Conservation (phyloP, 2,329 filamentous ascomycete genomes). For the Penicillium thymicola region DNA sequence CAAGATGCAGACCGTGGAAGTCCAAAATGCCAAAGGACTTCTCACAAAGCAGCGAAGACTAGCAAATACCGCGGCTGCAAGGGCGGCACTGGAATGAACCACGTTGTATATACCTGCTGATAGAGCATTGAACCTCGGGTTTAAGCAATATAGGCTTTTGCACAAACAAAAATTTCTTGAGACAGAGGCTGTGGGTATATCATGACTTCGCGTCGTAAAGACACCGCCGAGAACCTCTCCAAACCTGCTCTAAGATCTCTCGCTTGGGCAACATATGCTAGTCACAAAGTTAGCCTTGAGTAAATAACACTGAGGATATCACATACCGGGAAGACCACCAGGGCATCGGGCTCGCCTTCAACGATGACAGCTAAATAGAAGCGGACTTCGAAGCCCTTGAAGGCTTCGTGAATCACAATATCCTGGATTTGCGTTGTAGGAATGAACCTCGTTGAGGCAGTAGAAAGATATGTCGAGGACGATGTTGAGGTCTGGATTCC, state of each 20-base stretch:
- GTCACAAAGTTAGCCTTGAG: slow-evolving; percentile 4
- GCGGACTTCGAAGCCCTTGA: slow-evolving; percentile 82
- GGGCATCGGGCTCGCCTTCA: slow-evolving; percentile 78
- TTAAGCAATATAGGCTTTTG: not conserved
- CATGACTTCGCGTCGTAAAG: slow-evolving; percentile 66
- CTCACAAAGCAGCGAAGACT: slow-evolving; percentile 48
- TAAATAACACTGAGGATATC: not conserved
- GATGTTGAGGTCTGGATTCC: slow-evolving; percentile 84
- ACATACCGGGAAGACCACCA: slow-evolving; percentile 86
- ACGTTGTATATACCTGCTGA: slow-evolving; percentile 7
- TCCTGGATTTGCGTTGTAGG: slow-evolving; percentile 90
- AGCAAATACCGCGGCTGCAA: slow-evolving; percentile 25
- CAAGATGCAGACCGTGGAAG: slow-evolving; percentile 57
- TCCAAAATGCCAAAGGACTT: slow-evolving; percentile 60
- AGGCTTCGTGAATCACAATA: slow-evolving; percentile 92
- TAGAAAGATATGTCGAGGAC: slow-evolving; percentile 63
- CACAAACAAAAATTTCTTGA: slow-evolving; percentile 1
- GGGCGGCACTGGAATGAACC: slow-evolving; percentile 7
- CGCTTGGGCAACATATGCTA: slow-evolving; percentile 68
- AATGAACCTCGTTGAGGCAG: slow-evolving; percentile 69
- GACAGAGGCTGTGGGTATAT: slow-evolving; percentile 12
- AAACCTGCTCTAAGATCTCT: slow-evolving; percentile 78
- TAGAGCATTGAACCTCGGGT: not conserved
- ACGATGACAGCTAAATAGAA: slow-evolving; percentile 90
- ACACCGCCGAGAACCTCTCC: slow-evolving; percentile 79